Evolutionary conservation across 75 land plant genomes (phyloP).

Genomic region (Chamaecyparis obtusa): DNA sequence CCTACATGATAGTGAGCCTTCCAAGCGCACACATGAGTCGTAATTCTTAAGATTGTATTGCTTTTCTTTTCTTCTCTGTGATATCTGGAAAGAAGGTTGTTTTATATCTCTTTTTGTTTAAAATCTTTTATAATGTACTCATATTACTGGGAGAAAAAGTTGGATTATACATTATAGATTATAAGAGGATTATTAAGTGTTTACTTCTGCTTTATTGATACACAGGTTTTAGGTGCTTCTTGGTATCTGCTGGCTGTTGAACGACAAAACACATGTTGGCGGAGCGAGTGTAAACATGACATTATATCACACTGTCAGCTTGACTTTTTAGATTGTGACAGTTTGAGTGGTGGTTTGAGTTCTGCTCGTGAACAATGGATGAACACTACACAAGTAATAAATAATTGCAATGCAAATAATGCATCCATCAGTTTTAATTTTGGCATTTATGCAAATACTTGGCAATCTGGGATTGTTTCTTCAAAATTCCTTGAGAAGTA

Average conservation of each 20-base stretch:
- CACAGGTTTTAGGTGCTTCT: constrained; percentile 71
- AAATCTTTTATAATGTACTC: neutral
- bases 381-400: constrained; percentile 35
- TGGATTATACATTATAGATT: neutral
- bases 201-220: neutral
- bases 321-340: constrained; percentile 43
- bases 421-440: constrained; percentile 23
- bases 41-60: neutral
- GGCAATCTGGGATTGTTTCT: constrained; percentile 39
- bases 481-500: constrained; percentile 52
- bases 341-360: neutral
- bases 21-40: constrained; percentile 24
- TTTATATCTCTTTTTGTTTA: neutral
- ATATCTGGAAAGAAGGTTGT: neutral
- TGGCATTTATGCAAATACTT: constrained; percentile 58
- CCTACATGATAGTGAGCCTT: constrained; percentile 37
- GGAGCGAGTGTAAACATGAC: constrained; percentile 40
- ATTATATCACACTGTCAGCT: constrained; percentile 6
- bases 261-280: constrained; percentile 68
- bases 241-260: constrained; percentile 74
- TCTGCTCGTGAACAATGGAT: constrained; percentile 26
- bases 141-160: neutral
- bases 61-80: neutral
- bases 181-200: neutral
- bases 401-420: constrained; percentile 29